Conservation (phyloP, 2,329 filamentous ascomycete species). For the Corinectria fuckeliana region DNA sequence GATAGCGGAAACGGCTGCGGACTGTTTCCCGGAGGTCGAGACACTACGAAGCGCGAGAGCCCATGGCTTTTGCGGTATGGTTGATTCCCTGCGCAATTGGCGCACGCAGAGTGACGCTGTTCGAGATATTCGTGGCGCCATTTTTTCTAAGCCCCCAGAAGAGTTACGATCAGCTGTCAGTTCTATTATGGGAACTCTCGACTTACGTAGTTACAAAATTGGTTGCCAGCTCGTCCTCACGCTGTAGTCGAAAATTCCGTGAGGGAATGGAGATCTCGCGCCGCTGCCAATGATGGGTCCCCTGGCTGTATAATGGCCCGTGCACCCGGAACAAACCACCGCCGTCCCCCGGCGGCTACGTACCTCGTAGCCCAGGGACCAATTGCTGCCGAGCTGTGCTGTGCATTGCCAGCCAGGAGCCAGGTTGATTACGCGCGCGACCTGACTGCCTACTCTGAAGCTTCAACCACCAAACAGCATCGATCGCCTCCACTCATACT, state of each 20-base stretch:
- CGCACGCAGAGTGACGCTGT: conserved; percentile 33
- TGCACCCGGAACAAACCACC: conserved; percentile 36
- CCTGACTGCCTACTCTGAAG: conserved; percentile 38
- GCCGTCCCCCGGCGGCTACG: conserved; percentile 27
- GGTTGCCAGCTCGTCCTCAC: conserved; percentile 17
- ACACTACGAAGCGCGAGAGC: conserved; percentile 32
- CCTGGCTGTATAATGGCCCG: conserved; percentile 16
- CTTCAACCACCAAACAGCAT: conserved; percentile 30
- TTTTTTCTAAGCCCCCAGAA: conserved; percentile 3
- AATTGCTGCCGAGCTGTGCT: conserved; percentile 23
- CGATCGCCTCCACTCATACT: conserved; percentile 17
- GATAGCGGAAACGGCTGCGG: conserved; percentile 33
- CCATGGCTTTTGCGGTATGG: conserved; percentile 25
- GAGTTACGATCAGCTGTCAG: conserved; percentile 3
- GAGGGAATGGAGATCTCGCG: neutral
- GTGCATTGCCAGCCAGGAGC: conserved; percentile 26
- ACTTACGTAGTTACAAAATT: conserved; percentile 19
- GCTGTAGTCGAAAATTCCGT: conserved; percentile 30
- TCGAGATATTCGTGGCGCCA: conserved; percentile 35
- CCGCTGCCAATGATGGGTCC: conserved; percentile 17
- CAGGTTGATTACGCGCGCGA: conserved; percentile 42
- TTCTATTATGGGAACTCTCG: neutral
- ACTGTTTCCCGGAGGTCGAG: conserved; percentile 37
- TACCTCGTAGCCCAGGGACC: conserved; percentile 17
- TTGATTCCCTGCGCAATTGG: conserved; percentile 31